Percentiles rank a stretch among this genome's conserved stretches.
These are phyloP conservation scores for Plasmodium billcollinsi DNA, from an alignment of 169 alveolate genomes.

Conservation along the genomic window DNA sequence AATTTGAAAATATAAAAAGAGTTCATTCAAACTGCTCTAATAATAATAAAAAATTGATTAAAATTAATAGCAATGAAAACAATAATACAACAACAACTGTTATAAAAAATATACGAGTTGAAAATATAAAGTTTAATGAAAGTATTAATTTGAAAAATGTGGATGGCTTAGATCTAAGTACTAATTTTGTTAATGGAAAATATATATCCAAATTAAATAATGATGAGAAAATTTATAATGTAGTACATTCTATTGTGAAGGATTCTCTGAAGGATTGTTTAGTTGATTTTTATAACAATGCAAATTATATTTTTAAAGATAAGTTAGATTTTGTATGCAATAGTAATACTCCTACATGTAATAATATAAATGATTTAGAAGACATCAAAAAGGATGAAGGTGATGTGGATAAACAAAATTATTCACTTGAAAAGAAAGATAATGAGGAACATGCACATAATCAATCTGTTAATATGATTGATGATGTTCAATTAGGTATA, in stretches of 20 bases:
- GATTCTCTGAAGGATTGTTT: constrained; percentile 33
- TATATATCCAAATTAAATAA: constrained; percentile 31
- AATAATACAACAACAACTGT: background rate
- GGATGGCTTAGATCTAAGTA: constrained; percentile 56
- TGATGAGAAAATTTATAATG: constrained; percentile 55
- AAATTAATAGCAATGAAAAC: background rate
- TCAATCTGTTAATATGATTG: background rate
- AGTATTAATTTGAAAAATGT: constrained; percentile 28
- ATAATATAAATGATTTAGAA: background rate
- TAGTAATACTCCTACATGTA: background rate
- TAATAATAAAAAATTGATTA: background rate
- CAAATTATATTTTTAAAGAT: constrained; percentile 21
- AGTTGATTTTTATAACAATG: constrained; percentile 45
- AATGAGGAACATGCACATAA: background rate
- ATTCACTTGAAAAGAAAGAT: background rate
- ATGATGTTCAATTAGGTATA: no score
- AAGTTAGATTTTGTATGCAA: constrained; percentile 4
- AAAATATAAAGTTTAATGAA: constrained; percentile 47
- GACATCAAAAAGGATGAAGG: background rate
- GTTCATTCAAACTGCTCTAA: background rate
- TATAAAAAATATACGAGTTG: constrained; percentile 36
- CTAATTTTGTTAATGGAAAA: constrained; percentile 42
- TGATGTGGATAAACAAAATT: background rate
- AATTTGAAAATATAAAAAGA: constrained; percentile 12
- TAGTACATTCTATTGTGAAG: constrained; percentile 31